phyloP scores from a whole-genome alignment of 495 filamentous ascomycete species.

The Talaromyces ruber region DNA sequence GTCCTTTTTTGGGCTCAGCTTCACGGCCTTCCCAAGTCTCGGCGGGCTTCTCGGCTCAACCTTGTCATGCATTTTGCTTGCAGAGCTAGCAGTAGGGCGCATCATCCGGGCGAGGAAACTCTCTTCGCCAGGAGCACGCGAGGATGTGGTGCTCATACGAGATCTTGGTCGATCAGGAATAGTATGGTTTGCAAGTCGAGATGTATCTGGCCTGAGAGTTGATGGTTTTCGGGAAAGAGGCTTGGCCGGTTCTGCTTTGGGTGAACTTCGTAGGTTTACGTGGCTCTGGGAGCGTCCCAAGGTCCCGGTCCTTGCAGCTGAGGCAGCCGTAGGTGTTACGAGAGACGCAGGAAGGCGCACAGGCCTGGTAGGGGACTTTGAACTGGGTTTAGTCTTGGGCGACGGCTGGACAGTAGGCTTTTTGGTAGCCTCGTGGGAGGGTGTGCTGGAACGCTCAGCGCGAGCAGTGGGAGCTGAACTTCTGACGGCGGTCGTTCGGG shows the following conservation, averaged over 20 bases:
- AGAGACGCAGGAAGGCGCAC: slow-evolving; percentile 52
- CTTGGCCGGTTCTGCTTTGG: slow-evolving; percentile 1
- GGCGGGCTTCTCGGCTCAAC: slow-evolving; percentile 35
- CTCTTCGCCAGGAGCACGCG: slow-evolving; percentile 49
- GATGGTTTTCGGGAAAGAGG: slow-evolving; percentile 37
- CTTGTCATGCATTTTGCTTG: slow-evolving; percentile 71
- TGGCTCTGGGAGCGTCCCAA: slow-evolving; percentile 35
- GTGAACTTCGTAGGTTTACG: slow-evolving; percentile 23
- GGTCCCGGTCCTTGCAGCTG: slow-evolving; percentile 45
- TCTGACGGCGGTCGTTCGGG: slow-evolving; percentile 8
- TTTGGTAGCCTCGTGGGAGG: slow-evolving; percentile 20
- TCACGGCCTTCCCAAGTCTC: slow-evolving; percentile 15
- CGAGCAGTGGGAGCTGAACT: slow-evolving; percentile 13
- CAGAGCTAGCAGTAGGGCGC: slow-evolving; percentile 74
- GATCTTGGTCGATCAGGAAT: slow-evolving; percentile 31
- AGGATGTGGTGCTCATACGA: slow-evolving; percentile 28
- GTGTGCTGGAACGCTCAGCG: slow-evolving; percentile 22
- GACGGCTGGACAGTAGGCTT: slow-evolving; percentile 13
- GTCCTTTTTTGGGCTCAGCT: slow-evolving; percentile 16
- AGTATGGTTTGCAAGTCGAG: slow-evolving; percentile 26
- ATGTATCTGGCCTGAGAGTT: slow-evolving; percentile 13
- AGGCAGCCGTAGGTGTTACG: slow-evolving; percentile 55
- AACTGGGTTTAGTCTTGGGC: slow-evolving; percentile 41
- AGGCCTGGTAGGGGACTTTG: slow-evolving; percentile 58
- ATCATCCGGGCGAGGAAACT: slow-evolving; percentile 88